Base-by-base conservation (phyloP, 495 filamentous ascomycete species). In the Penicillium ochrochloron region DNA sequence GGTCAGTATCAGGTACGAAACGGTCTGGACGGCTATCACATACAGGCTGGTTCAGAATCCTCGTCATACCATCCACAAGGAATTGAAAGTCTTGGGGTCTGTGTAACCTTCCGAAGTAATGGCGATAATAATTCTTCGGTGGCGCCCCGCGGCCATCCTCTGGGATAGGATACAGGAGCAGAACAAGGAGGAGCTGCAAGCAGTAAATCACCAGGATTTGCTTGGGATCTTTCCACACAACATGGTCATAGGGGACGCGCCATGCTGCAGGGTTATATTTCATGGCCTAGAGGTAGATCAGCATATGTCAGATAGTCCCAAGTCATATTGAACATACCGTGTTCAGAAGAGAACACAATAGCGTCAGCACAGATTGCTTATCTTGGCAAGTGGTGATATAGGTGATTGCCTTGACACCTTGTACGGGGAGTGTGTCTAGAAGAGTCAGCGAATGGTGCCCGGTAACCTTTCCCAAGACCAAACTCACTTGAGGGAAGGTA, bases 51-150 rank as follows among this genome's bases (percentile, higher is more conserved):
- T 95, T 96, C 58, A 99, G 76, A 39, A 98, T 89, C 67, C 92
- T 87, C 3, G 90, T 96, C 90, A 99, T 96, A 25, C 95, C 95
- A 75, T 98, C 94, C 15, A 95, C 90, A 25, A 98, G 86, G 73
- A 98, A 98, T 75, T 99, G 95, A 76, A 99, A 98, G 72, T 99
- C 95, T 71, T 97, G 92, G 10, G 94, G 91, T 53, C 95, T 85
- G 76, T 99, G 95, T 54, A 99, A 75, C 53, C 94, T 84, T 41
- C 95, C 93, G 31, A 97, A 88, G 70, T 94, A 96, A 79, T 97
- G 92, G 11, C 94, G 90, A 74, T 93, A 97, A 70, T 88, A 92
- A 73, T 98, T 99, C 81, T 97, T 97, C 6, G 89, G 86, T 3
- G 84, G 80, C 19, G 70, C 42, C 14, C 84, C 84, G 57, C 82